Percentiles rank a stretch among this genome's conserved stretches.
Conservation (phyloP, 2,329 filamentous ascomycete species). For the Apiospora sp. region DNA sequence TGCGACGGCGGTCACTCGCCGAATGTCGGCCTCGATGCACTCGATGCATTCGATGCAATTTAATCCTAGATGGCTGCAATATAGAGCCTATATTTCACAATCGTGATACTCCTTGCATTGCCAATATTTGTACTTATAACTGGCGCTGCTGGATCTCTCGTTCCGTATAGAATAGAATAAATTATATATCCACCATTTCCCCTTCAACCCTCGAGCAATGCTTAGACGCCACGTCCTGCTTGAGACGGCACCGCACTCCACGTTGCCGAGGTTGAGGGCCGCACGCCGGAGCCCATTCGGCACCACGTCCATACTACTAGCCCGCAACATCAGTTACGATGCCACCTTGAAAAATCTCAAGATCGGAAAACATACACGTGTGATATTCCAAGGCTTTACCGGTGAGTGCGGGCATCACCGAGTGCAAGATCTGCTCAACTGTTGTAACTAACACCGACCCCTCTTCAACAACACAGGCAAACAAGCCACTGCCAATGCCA, state of each 20-base stretch:
- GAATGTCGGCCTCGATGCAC: neutral
- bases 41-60: neutral
- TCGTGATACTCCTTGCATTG: constrained; percentile 3
- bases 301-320: constrained; percentile 30
- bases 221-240: neutral
- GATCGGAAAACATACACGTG: constrained; percentile 49
- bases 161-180: neutral
- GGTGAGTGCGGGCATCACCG: constrained; percentile 36
- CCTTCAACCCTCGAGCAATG: neutral
- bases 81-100: neutral
- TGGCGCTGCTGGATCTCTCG: neutral
- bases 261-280: constrained; percentile 26
- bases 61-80: neutral
- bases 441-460: neutral
- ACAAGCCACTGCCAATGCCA: constrained; percentile 75
- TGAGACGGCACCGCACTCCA: neutral
- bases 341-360: constrained; percentile 47
- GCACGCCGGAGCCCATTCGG: constrained; percentile 33
- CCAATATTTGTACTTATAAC: neutral
- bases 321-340: constrained; percentile 39
- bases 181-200: neutral
- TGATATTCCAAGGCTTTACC: constrained; percentile 53
- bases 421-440: too few species aligned
- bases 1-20: neutral
- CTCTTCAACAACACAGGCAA: constrained; percentile 33